Evolutionary conservation across 306 rosid genomes (phyloP).

Genomic region (Clitoria ternatea): DNA sequence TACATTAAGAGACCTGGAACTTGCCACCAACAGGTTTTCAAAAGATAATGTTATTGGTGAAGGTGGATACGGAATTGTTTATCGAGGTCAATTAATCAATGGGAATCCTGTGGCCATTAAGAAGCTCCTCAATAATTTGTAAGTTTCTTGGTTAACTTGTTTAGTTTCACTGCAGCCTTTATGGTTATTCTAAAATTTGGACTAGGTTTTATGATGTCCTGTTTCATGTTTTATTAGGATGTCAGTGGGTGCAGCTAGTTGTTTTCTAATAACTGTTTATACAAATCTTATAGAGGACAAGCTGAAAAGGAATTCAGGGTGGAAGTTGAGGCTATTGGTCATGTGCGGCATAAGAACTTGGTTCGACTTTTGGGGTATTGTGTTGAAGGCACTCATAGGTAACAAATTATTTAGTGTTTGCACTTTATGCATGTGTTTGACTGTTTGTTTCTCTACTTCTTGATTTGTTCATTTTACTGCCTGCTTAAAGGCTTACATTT

Average conservation of each 20-base stretch:
- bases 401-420: not conserved
- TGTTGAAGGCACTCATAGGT: slow-evolving; percentile 87
- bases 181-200: not conserved
- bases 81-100: slow-evolving; percentile 64
- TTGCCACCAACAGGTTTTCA: slow-evolving; percentile 71
- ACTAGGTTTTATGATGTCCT: not conserved
- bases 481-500: not conserved
- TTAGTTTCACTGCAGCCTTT: not conserved
- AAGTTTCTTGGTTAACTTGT: slow-evolving; percentile 19
- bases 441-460: not conserved
- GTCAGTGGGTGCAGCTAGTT: not conserved
- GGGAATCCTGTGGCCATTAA: slow-evolving; percentile 73
- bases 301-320: slow-evolving; percentile 54
- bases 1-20: slow-evolving; percentile 79
- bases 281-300: slow-evolving; percentile 57
- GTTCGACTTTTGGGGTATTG: slow-evolving; percentile 83
- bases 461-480: not conserved
- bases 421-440: not conserved
- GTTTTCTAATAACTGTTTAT: slow-evolving; percentile 3
- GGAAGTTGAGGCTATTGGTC: slow-evolving; percentile 92
- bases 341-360: slow-evolving; percentile 83
- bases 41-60: slow-evolving; percentile 46
- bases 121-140: slow-evolving; percentile 82
- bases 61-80: slow-evolving; percentile 77
- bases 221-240: not conserved